Evolutionary conservation across 2,329 filamentous ascomycete genomes (phyloP).

Genomic region (Ophiostoma angusticollis): DNA sequence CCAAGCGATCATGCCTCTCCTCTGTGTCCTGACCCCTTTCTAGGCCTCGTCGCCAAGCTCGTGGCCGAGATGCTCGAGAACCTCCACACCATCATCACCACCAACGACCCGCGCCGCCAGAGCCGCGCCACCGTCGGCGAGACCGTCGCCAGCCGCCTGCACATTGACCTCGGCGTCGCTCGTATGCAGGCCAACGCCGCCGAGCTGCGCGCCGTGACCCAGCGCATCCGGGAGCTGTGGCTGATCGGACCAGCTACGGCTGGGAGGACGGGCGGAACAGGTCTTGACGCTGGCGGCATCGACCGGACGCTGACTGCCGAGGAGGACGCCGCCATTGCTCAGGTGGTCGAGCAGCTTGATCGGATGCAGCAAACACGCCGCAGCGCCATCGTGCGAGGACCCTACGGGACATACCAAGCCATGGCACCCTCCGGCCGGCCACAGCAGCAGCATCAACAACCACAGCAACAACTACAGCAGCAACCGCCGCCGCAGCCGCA

Average conservation of each 20-base stretch:
- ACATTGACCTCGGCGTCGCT: slow-evolving; percentile 26
- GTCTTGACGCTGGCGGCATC: too few relatives aligned
- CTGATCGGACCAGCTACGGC: slow-evolving; percentile 32
- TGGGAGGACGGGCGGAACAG: slow-evolving; percentile 31
- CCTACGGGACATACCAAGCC: slow-evolving; percentile 16
- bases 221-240: slow-evolving; percentile 38
- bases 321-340: slow-evolving; percentile 21
- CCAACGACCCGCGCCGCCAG: not conserved
- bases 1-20: too few relatives aligned
- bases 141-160: slow-evolving; percentile 27
- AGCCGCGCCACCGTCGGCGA: slow-evolving; percentile 24
- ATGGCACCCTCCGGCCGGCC: slow-evolving; percentile 5
- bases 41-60: too few relatives aligned
- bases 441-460: not conserved
- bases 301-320: too few relatives aligned
- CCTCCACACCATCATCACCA: not conserved
- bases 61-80: too few relatives aligned
- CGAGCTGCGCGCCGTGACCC: slow-evolving; percentile 32
- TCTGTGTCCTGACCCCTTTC: too few relatives aligned
- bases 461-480: not conserved
- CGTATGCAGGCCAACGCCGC: slow-evolving; percentile 28
- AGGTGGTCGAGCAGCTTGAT: slow-evolving; percentile 26
- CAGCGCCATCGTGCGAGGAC: slow-evolving; percentile 16
- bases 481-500: not conserved
- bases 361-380: slow-evolving; percentile 21